A percentile compares a stretch with the other conserved stretches of the same genome.
These are phyloP conservation scores for Solanum sejunctum DNA, from an alignment of 257 asterid species.

Conservation along the genomic window DNA sequence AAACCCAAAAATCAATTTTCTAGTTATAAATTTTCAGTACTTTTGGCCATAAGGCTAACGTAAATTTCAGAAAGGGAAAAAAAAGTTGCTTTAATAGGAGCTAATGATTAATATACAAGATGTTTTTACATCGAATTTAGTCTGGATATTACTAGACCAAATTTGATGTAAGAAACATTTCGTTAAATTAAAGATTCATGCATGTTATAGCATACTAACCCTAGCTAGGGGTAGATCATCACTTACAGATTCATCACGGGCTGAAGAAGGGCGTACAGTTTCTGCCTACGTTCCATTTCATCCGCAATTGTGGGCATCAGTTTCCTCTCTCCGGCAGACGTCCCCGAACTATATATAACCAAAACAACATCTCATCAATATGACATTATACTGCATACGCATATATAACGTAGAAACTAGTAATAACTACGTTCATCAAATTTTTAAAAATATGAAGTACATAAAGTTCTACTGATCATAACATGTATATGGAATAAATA, in stretches of 20 bases:
- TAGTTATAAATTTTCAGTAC: not conserved
- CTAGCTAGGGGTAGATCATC: not conserved
- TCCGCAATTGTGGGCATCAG: constrained; percentile 70
- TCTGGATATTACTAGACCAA: not conserved
- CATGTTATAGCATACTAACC: not conserved
- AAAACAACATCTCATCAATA: not conserved
- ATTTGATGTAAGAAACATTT: not conserved
- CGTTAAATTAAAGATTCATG: not conserved
- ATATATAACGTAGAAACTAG: not conserved
- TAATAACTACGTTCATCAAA: not conserved
- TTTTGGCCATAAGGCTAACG: not conserved
- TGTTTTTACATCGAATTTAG: not conserved
- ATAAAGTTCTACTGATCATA: not conserved
- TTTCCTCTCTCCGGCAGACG: constrained; percentile 86
- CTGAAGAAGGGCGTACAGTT: constrained; percentile 57
- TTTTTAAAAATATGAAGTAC: not conserved
- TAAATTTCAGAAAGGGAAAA: not conserved
- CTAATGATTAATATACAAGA: not conserved
- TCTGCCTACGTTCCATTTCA: constrained; percentile 68
- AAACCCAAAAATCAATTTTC: not conserved
- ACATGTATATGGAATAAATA: not conserved
- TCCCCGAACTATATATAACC: constrained; percentile 51
- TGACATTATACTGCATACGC: not conserved
- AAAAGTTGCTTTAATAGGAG: not conserved
- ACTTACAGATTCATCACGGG: constrained; percentile 86